These are phyloP conservation scores for Arthrobotrys conoides DNA, from an alignment of 2,329 filamentous ascomycete species.

Conservation along the genomic window DNA sequence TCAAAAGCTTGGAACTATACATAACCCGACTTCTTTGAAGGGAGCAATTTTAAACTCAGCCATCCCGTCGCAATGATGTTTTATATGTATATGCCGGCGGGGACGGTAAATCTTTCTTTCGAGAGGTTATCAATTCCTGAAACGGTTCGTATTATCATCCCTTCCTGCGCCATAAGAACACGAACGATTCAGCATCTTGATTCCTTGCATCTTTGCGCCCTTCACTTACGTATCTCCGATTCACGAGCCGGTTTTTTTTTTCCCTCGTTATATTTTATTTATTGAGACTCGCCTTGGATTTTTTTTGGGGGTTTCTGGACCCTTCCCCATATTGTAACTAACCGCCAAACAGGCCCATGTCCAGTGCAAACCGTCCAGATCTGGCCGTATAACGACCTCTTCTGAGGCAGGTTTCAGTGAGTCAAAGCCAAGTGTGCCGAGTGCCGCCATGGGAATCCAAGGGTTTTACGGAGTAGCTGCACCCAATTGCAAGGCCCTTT, in stretches of 20 bases:
- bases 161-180: slow-evolving; percentile 44
- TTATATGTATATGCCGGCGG: slow-evolving; percentile 39
- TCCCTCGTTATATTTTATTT: neutral
- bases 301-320: too few species aligned
- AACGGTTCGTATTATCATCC: slow-evolving; percentile 52
- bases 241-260: neutral
- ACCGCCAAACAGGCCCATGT: slow-evolving; percentile 6
- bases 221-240: neutral
- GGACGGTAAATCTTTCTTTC: slow-evolving; percentile 40
- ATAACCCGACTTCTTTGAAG: neutral
- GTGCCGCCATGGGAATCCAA: slow-evolving; percentile 41
- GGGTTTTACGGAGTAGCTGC: slow-evolving; percentile 39
- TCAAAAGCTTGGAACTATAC: slow-evolving; percentile 24
- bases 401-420: slow-evolving; percentile 48
- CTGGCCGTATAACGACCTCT: slow-evolving; percentile 11
- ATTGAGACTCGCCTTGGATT: slow-evolving; percentile 26
- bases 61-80: slow-evolving; percentile 37
- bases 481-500: slow-evolving; percentile 54
- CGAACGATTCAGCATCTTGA: slow-evolving; percentile 20
- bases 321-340: neutral
- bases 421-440: slow-evolving; percentile 59
- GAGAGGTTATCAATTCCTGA: slow-evolving; percentile 51
- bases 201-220: neutral
- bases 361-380: slow-evolving; percentile 21
- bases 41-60: slow-evolving; percentile 40